Base-by-base conservation (phyloP, 225 moss, liverwort and hornwort species). In the Physcomitrellopsis africana region DNA sequence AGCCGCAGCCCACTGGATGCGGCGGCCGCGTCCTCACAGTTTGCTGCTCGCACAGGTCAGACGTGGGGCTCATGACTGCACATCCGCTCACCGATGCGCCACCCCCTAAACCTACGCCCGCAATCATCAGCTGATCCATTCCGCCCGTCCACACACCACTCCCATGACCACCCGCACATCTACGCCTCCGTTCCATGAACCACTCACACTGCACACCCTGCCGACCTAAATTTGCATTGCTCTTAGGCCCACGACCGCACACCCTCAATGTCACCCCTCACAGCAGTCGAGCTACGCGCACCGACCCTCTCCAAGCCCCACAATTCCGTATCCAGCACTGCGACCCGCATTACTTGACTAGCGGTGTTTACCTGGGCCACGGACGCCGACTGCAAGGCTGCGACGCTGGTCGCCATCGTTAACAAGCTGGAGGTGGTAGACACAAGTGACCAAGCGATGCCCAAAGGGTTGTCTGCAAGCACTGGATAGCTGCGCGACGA, bases 331-430 rank as follows among this genome's bases (percentile, higher is more conserved):
- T 29, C 14, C 2, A 29, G 29, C 22, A 27, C 62, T 10, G 11
- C 17, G 27, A 22, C 7, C 27, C 22, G 24, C 24, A 24, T 24
- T 20, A 55, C 20, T 7, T 16, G 26, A 15, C 7, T 62, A 7
- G 14, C 11, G 7, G 62, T 22, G 19, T 76, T n/a, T 42, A 74
- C 82, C 83, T 83, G 83, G n/a, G 79, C 53, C 15, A 65, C 16
- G 3, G 83, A 64, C 56, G 59, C 72, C 3, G 72, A 60, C 63
- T 48, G 72, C 83, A 80, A 79, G 76, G 60, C 76, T 44, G 76
- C 68, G 57, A 80, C 59, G 42, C 83, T 70, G 66, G 60, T 51
- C 12, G 83, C 79, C 83, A 83, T 83, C 13, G 19, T 56, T n/a
- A 19, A 11, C 9, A 16, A 44, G 45, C 65, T 65, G 6, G 26